Evolutionary conservation across 805 yeast genomes (phyloP), one percentile per base, ranked within the genome.

Genomic region (Suhomyces pyralidae): DNA sequence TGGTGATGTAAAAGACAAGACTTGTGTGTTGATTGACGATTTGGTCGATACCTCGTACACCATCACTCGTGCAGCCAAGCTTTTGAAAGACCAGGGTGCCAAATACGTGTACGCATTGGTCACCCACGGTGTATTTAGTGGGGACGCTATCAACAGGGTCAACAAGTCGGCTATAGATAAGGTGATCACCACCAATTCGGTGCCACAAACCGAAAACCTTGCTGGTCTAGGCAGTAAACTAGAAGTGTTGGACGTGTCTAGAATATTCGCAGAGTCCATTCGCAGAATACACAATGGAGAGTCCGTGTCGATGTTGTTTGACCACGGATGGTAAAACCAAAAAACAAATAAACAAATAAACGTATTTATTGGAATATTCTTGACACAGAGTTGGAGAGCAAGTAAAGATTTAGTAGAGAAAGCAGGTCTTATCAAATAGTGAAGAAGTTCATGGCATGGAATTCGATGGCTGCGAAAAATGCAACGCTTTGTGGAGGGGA

Each of bases 201-300:
- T 92, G 9, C 97, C 97, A 1, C 99, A 93, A 68, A 76, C 75
- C 5, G 80, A 78, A 20, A 83, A 88, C 58, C 67, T 66, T 10
- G 66, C 70, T n/a, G 55, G 56, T 2, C 64, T 76, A 55, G 90
- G 88, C 10, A 81, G 79, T 48, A 80, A 81, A 64, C 76, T 90
- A 26, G 92, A 86, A 61, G 90, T 93, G 8, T 75, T 94, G 61
- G 99, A 94, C 61, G 94, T 94, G 7, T 84, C 96, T 8, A 77
- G 88, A 53, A 82, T 94, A 17, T 87, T 94, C 61, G 97, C 96
- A 15, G 99, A 94, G 70, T 93, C 97, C 1, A 90, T 94, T 45
- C 80, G 99, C 67, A 81, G 99, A 68, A 93, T 94, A 48, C 96
- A 94, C 69, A 94, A 94, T 61, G 99, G 99, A 59, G 99, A 94